These are phyloP conservation scores for Cyberlindnera maclurae DNA, from an alignment of 805 yeast species.

Conservation along the genomic window DNA sequence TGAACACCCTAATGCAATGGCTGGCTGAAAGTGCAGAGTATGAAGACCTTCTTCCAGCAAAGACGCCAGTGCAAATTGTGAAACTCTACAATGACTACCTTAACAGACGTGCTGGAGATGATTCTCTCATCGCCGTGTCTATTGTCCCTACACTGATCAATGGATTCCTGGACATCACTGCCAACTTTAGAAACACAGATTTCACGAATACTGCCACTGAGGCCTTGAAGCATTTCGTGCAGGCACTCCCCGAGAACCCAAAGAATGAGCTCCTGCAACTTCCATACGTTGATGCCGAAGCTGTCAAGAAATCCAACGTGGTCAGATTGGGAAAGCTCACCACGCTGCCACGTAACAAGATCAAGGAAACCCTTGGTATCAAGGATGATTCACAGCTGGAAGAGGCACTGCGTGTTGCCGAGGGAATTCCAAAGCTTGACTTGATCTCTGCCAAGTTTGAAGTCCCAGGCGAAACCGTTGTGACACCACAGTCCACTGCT, in stretches of 20 bases:
- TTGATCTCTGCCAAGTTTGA: conserved; percentile 64
- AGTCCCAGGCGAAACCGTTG: conserved; percentile 78
- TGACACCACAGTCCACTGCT: conserved; percentile 66
- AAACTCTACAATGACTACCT: conserved; percentile 51
- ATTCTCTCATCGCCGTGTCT: conserved; percentile 50
- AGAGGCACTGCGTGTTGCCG: conserved; percentile 48
- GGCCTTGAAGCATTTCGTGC: conserved; percentile 63
- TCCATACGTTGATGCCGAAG: conserved; percentile 56
- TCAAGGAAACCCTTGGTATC: conserved; percentile 50
- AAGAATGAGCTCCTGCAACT: conserved; percentile 71
- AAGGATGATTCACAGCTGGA: conserved; percentile 34
- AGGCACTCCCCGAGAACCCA: conserved; percentile 56
- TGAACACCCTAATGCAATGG: conserved; percentile 50
- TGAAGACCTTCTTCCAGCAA: conserved; percentile 29
- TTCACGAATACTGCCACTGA: conserved; percentile 54
- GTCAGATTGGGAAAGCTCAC: conserved; percentile 65
- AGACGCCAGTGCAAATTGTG: conserved; percentile 40
- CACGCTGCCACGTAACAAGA: conserved; percentile 49
- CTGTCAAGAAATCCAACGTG: conserved; percentile 35
- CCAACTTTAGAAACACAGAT: conserved; percentile 68
- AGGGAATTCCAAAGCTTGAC: conserved; percentile 60
- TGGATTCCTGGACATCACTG: conserved; percentile 76
- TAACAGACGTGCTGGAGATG: conserved; percentile 33
- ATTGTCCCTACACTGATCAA: conserved; percentile 57
- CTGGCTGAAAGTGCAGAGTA: conserved; percentile 65